Base-by-base conservation (phyloP, 2,329 filamentous ascomycete genomes). In the Phyllosticta citrichinensis region DNA sequence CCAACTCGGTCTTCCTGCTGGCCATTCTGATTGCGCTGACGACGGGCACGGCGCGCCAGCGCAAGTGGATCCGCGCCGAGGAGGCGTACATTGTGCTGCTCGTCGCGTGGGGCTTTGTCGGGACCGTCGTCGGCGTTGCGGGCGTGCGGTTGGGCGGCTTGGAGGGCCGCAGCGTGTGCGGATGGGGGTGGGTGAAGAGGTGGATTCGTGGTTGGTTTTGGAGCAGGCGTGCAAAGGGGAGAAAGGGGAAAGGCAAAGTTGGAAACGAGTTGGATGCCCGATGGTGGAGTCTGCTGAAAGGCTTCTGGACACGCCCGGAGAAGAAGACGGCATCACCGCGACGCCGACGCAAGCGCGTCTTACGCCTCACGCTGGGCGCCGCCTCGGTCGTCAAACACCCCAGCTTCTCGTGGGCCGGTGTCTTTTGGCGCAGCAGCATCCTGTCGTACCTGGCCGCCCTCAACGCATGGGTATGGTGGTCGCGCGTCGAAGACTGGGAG, bases 71-170 rank as follows among this genome's bases (percentile, higher is more conserved):
- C 8, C 52, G 67, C 19, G 62, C 62, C 1, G 65, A 65, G 10
- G 67, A 69, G 40, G 63, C 59, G 12, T 68, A 69, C 55, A 67
- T 68, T 24, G 61, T 68, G 12, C 59, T 69, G 3, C 50, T 69
- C 30, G 61, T 68, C 20, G 65, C 64, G 58, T 69, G 67, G 57
- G 66, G 66, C 12, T 59, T 59, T 9, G 30, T 55, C 3, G 17
- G 53, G 22, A 50, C 52, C 2, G 52, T 55, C 10, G 11, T 59
- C 4, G 40, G 51, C 6, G 19, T 27, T 20, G 19, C 54, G 8
- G 52, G 51, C 19, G 35, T 53, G 2, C 50, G 40, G 40, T n/a
- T 47, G 14, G n/a, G 40, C 17, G 40, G 40, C 3, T 47, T 47
- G 40, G 40, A 47, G 17, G 40, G 40, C 6, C 17, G n/a, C 14